phyloP scores from a whole-genome alignment of 805 yeast genomes.

The Metschnikowia dekortorum region DNA sequence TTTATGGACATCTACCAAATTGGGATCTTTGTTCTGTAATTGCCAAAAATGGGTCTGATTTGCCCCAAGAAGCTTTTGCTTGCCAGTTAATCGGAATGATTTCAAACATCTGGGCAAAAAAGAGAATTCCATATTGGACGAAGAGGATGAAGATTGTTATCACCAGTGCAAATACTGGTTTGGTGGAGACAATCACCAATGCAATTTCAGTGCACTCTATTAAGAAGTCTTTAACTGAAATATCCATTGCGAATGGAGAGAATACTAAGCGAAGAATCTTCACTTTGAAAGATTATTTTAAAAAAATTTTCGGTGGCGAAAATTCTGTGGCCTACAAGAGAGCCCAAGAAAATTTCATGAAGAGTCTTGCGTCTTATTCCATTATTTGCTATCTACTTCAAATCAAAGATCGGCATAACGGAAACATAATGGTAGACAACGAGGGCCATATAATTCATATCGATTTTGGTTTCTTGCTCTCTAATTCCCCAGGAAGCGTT shows the following conservation, averaged over 20 bases:
- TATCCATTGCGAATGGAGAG: slow-evolving; percentile 61
- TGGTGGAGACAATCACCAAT: slow-evolving; percentile 94
- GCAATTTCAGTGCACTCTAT: slow-evolving; percentile 93
- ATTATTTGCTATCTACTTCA: slow-evolving; percentile 85
- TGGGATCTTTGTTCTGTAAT: slow-evolving; percentile 97
- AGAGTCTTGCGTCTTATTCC: slow-evolving; percentile 87
- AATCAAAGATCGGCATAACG: slow-evolving; percentile 94
- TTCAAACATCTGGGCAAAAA: slow-evolving; percentile 74
- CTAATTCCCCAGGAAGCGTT: slow-evolving; percentile 87
- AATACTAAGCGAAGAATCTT: slow-evolving; percentile 69
- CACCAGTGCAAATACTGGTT: slow-evolving; percentile 85
- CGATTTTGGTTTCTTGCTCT: slow-evolving; percentile 64
- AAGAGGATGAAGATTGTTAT: slow-evolving; percentile 88
- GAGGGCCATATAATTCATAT: slow-evolving; percentile 95
- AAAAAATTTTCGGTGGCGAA: slow-evolving; percentile 66
- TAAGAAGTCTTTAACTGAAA: slow-evolving; percentile 82
- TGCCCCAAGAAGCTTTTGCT: slow-evolving; percentile 97
- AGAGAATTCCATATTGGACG: slow-evolving; percentile 78
- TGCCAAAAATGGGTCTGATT: slow-evolving; percentile 92
- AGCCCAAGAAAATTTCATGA: slow-evolving; percentile 83
- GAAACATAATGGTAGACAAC: slow-evolving; percentile 93
- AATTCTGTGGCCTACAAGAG: slow-evolving; percentile 50
- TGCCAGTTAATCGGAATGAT: slow-evolving; percentile 65
- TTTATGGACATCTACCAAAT: slow-evolving; percentile 78
- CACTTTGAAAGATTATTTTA: slow-evolving; percentile 74